Conservation (phyloP, 2,329 filamentous ascomycete species). For the Ramularia endophylla region DNA sequence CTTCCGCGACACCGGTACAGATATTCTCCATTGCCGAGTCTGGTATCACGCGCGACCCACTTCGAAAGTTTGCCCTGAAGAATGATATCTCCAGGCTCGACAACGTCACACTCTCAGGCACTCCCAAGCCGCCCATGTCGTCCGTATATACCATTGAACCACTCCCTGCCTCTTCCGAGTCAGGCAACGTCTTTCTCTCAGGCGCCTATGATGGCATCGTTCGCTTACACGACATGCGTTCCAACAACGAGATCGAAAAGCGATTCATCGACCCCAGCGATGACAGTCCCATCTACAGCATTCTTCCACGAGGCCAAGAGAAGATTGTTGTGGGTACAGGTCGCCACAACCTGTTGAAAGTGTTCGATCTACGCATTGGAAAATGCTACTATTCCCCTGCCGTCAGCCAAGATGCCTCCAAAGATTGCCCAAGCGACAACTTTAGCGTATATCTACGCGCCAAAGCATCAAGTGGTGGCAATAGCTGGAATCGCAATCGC, state of each 20-base stretch:
- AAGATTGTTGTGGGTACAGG: slow-evolving; percentile 52
- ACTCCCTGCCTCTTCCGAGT: slow-evolving; percentile 28
- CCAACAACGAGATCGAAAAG: slow-evolving; percentile 40
- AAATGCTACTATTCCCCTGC: slow-evolving; percentile 30
- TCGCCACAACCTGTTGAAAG: slow-evolving; percentile 53
- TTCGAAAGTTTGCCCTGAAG: slow-evolving; percentile 36
- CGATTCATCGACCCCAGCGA: slow-evolving; percentile 53
- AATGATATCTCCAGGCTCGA: slow-evolving; percentile 19
- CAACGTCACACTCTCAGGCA: slow-evolving; percentile 3
- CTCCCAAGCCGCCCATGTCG: slow-evolving; percentile 28
- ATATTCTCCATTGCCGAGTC: slow-evolving; percentile 47
- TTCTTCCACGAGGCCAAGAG: slow-evolving; percentile 52
- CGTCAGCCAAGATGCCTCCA: slow-evolving; percentile 1
- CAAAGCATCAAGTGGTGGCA: slow-evolving; percentile 18
- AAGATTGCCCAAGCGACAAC: slow-evolving; percentile 10
- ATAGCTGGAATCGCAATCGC: slow-evolving; percentile 20
- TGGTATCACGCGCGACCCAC: slow-evolving; percentile 35
- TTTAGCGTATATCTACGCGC: slow-evolving; percentile 46
- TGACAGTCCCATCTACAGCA: slow-evolving; percentile 52
- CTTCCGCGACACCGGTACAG: slow-evolving; percentile 39
- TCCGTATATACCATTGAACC: slow-evolving; percentile 45
- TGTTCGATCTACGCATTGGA: slow-evolving; percentile 55
- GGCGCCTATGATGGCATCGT: slow-evolving; percentile 55
- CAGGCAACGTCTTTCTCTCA: slow-evolving; percentile 49
- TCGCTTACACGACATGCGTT: slow-evolving; percentile 57